Evolutionary conservation across 768 basidiomycete genomes (phyloP), one percentile per base, ranked within the genome.

Genomic region (Termitomyces sp.): DNA sequence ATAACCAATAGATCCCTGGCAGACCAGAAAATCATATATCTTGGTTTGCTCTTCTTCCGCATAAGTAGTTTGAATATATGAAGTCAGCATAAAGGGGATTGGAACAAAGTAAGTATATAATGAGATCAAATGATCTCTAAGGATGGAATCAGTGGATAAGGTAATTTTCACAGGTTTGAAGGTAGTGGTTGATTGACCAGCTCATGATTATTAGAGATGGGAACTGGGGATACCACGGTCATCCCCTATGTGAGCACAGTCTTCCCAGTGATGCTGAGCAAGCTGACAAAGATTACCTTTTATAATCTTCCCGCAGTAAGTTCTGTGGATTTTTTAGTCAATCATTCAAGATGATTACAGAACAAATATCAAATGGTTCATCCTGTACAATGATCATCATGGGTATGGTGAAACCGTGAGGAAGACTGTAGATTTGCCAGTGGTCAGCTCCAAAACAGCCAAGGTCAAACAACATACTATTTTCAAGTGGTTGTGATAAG

Each of bases 271-370:
- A 24, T 65, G 68, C 49, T 69, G 70, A 2, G 81, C 81, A 48
- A 81, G 61, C 66, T 76, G 76, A 28, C 84, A 78, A 18, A 86
- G 71, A 53, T 77, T 76, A 1, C 73, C 72, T 66, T 87, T 87
- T 48, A 83, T 76, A 32, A 84, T 82, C n/a, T n/a, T n/a, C n/a
- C n/a, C 67, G 84, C 82, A 12, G 83, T 87, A 59, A 79, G 77
- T 58, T 77, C 84, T 84, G 55, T 36, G 16, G 28, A 28, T 28
- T 28, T n/a, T 28, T 28, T 28, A 28, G 28, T 28, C 28, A n/a
- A 57, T 52, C 53, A 44, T 16, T 40, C 24, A n/a, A 18, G 44
- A 39, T n/a, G 4, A 55, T 46, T 22, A 39, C 53, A 36, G 24
- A 40, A 57, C 53, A 2, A 70, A n/a, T 24, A 64, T 83, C 79